Conservation (phyloP, 306 rosid species). For the Cucurbita moschata region DNA sequence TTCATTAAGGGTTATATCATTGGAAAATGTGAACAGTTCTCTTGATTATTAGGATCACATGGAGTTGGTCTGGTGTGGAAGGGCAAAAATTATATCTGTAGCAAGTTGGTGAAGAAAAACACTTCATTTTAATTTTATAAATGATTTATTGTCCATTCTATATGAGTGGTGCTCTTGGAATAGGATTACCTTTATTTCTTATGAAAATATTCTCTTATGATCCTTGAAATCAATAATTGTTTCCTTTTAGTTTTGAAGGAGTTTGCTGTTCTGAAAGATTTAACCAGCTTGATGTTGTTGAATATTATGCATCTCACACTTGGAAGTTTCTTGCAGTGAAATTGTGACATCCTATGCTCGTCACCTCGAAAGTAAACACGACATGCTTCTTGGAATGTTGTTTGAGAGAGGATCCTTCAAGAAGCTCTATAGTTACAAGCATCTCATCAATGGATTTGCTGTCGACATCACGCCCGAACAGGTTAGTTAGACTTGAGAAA, state of each 20-base stretch:
- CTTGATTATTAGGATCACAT: neutral
- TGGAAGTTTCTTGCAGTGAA: conserved; percentile 44
- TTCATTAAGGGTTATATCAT: neutral
- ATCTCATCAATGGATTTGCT: conserved; percentile 96
- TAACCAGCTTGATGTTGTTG: neutral
- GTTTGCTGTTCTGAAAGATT: neutral
- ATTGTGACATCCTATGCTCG: conserved; percentile 66
- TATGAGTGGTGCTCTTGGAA: neutral
- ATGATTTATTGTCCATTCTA: neutral
- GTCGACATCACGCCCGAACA: conserved; percentile 80
- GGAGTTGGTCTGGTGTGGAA: neutral
- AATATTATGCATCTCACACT: neutral
- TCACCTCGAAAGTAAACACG: conserved; percentile 84
- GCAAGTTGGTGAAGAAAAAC: neutral
- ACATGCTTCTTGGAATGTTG: conserved; percentile 80
- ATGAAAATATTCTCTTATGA: neutral
- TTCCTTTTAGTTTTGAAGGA: neutral
- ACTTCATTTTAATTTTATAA: neutral
- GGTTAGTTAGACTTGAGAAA: conserved; percentile 64
- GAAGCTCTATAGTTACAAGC: conserved; percentile 83
- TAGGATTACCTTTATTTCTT: neutral
- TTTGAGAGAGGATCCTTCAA: conserved; percentile 66
- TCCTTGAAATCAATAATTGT: neutral
- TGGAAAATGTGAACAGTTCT: neutral
- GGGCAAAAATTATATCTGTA: neutral